phyloP scores from a whole-genome alignment of 148 eudicot genomes.

The Vaccinium vitisidaea region DNA sequence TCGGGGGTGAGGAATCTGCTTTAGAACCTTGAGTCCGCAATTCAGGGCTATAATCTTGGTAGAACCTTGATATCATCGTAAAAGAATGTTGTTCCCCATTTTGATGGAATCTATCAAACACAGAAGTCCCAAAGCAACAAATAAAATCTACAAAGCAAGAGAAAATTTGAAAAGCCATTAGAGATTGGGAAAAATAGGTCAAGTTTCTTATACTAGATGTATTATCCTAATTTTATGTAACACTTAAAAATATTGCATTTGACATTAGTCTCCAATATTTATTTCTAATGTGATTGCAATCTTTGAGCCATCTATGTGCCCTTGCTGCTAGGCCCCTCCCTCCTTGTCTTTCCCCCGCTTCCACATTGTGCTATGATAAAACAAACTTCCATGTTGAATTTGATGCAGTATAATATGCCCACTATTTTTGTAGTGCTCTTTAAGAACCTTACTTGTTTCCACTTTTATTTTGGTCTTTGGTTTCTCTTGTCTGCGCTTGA shows the following conservation, averaged over 20 bases:
- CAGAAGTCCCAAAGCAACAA: neutral
- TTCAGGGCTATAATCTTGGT: too few species aligned
- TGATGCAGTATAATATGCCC: neutral
- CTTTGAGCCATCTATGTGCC: neutral
- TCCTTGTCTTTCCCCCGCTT: neutral
- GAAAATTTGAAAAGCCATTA: neutral
- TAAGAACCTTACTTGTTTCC: neutral
- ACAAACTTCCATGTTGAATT: neutral
- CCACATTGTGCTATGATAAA: neutral
- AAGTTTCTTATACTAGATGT: neutral
- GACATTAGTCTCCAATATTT: neutral
- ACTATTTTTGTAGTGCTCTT: neutral
- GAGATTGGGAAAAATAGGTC: neutral
- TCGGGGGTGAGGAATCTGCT: too few species aligned
- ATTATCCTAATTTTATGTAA: neutral
- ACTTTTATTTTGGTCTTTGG: neutral
- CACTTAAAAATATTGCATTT: neutral
- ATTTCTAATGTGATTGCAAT: neutral
- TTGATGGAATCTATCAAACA: neutral
- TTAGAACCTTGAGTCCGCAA: too few species aligned
- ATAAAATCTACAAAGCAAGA: neutral
- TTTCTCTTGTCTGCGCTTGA: constrained; percentile 12
- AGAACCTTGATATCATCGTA: too few species aligned
- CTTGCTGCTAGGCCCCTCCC: too few species aligned
- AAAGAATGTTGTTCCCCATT: too few species aligned